Base-by-base conservation (phyloP, 1,284 basidiomycete species). In the Cryptococcus wingfieldii region DNA sequence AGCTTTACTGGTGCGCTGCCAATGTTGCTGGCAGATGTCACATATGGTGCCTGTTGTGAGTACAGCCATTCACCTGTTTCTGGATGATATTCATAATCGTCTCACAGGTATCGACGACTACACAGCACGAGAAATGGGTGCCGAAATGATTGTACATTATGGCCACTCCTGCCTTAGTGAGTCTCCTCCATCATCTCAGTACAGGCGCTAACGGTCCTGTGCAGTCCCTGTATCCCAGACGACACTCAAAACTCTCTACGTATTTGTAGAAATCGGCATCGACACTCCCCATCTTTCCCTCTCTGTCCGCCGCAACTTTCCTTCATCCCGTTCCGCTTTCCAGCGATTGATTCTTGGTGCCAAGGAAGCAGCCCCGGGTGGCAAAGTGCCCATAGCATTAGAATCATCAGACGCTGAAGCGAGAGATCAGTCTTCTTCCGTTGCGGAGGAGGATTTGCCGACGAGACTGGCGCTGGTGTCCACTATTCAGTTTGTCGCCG, bases 81-180 rank as follows among this genome's bases (percentile, higher is more conserved):
- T 37, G 6, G 19, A 14, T 37, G 37, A 14, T 14, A 18, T 18
- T 45, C 25, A 46, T 38, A 14, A 8, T 31, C 28, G 7, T 38
- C 7, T 38, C 18, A 3, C 48, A 69, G 67, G 67, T 70, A 88
- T 99, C 57, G 96, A 99, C 72, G 96, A 99, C 77, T 98, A 91
- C 72, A 98, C 95, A 0, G 96, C 96, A 1, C 84, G 89, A 51
- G 95, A 94, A 9, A 80, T 98, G 58, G 96, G 96, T 1, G 97
- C 94, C 68, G 96, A 99, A 75, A 93, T 98, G 90, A 83, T 99
- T 25, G 84, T 99, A 1, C 96, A 99, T 72, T 99, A 98, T 74
- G 96, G 96, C 0, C 96, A 99, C 76, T 93, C 89, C 56, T 99
- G 96, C 78, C 83, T 98, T 43, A 91, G 92, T 95, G 58, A 58